Conservation (phyloP, 805 yeast species). For the Ogataea polymorpha region DNA sequence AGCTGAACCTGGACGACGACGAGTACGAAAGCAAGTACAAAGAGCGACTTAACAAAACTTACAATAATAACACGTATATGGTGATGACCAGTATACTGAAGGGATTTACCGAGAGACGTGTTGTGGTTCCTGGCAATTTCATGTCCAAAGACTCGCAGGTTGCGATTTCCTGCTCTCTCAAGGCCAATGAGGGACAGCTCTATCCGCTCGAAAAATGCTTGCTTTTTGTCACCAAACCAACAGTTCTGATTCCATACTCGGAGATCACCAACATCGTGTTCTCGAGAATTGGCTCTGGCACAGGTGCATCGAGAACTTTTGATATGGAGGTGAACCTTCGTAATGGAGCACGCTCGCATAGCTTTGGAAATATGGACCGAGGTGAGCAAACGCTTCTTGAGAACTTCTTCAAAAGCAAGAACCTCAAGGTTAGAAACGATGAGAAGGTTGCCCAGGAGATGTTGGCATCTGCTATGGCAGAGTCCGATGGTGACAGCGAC, state of each 20-base stretch:
- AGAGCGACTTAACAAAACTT: constrained; percentile 65
- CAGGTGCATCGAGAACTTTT: constrained; percentile 81
- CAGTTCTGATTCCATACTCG: constrained; percentile 81
- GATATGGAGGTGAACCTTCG: constrained; percentile 79
- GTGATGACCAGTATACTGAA: constrained; percentile 85
- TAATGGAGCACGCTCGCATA: constrained; percentile 65
- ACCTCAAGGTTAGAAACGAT: constrained; percentile 79
- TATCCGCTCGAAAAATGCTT: constrained; percentile 92
- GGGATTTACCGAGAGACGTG: constrained; percentile 85
- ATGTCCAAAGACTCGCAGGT: constrained; percentile 73
- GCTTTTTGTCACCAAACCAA: constrained; percentile 89
- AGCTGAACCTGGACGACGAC: constrained; percentile 77
- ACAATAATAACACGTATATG: constrained; percentile 76
- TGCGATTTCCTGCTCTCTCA: constrained; percentile 87
- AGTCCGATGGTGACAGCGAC: constrained; percentile 53
- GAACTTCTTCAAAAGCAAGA: constrained; percentile 71
- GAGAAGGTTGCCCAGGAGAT: constrained; percentile 82
- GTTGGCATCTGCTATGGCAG: constrained; percentile 72
- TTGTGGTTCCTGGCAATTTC: constrained; percentile 81
- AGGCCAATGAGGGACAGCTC: constrained; percentile 92
- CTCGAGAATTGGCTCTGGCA: constrained; percentile 83
- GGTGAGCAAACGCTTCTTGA: constrained; percentile 86
- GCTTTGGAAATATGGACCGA: constrained; percentile 83
- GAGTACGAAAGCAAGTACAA: constrained; percentile 76
- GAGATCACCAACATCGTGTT: constrained; percentile 77